Evolutionary conservation across 139 green algal genomes (phyloP).

Genomic region (Chlamydomonas applanata): DNA sequence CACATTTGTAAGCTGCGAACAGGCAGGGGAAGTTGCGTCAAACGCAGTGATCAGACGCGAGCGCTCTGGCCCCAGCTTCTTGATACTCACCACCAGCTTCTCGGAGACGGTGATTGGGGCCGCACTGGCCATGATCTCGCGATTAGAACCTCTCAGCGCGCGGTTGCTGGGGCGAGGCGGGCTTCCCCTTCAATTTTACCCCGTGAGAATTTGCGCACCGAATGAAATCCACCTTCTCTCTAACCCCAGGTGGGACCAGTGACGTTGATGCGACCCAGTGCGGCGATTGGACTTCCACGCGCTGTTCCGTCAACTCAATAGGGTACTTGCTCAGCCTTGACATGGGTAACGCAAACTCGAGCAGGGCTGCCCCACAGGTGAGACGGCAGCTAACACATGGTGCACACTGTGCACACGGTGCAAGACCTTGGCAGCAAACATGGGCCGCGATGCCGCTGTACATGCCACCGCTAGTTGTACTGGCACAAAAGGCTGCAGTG

Average conservation of each 20-base stretch:
- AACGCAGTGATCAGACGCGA: neutral
- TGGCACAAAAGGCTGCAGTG: no score
- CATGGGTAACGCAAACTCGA: neutral
- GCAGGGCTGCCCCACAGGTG: neutral
- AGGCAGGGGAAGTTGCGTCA: no score
- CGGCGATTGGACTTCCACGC: neutral
- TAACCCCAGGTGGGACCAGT: neutral
- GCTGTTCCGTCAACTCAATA: no score
- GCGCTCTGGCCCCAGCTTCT: neutral
- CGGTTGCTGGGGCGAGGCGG: neutral
- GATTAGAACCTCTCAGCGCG: neutral
- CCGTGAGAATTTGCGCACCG: neutral
- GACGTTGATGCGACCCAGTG: neutral
- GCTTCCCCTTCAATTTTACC: neutral
- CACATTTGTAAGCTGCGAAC: slow-evolving; percentile 81
- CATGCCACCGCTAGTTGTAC: no score
- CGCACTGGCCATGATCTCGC: neutral
- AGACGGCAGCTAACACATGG: neutral
- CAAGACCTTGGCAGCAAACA: no score
- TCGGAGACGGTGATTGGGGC: slow-evolving; percentile 50
- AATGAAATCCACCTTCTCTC: neutral
- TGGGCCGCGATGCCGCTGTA: no score
- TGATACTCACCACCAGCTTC: slow-evolving; percentile 42
- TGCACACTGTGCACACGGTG: no score
- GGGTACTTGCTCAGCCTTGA: neutral